Evolutionary conservation across 768 basidiomycete genomes (phyloP).

Genomic region (Pleurotus citrinopileatus): DNA sequence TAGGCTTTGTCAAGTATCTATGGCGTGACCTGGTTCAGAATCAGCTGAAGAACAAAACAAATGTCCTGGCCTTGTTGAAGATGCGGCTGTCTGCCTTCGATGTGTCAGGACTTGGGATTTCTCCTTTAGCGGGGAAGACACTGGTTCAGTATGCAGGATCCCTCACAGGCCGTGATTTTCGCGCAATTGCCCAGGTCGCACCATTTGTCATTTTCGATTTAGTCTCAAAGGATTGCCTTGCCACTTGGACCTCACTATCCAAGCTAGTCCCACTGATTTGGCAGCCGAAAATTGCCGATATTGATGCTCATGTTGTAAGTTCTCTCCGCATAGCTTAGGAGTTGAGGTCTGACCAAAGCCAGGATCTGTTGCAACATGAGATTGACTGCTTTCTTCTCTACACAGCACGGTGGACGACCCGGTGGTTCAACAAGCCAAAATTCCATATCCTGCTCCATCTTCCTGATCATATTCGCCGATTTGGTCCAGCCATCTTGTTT

Average conservation of each 20-base stretch:
- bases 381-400: slow-evolving; percentile 34
- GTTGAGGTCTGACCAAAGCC: not conserved
- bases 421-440: slow-evolving; percentile 42
- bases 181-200: slow-evolving; percentile 30
- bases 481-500: slow-evolving; percentile 42
- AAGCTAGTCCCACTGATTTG: slow-evolving; percentile 33
- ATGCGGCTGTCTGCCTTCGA: slow-evolving; percentile 27
- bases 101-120: slow-evolving; percentile 28
- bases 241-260: slow-evolving; percentile 31
- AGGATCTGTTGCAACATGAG: slow-evolving; percentile 21
- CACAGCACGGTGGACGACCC: slow-evolving; percentile 23
- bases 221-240: slow-evolving; percentile 20
- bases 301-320: slow-evolving; percentile 31
- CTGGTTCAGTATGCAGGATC: slow-evolving; percentile 37
- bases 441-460: slow-evolving; percentile 41
- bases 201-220: slow-evolving; percentile 36
- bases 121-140: slow-evolving; percentile 24
- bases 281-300: slow-evolving; percentile 34
- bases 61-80: slow-evolving; percentile 22
- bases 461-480: slow-evolving; percentile 29
- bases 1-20: slow-evolving; percentile 42
- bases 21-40: slow-evolving; percentile 37
- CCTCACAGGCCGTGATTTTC: slow-evolving; percentile 32
- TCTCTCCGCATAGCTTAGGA: not conserved
- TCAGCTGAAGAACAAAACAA: slow-evolving; percentile 18